phyloP scores from a whole-genome alignment of 208 protist species.

The Crithidia sp. region DNA sequence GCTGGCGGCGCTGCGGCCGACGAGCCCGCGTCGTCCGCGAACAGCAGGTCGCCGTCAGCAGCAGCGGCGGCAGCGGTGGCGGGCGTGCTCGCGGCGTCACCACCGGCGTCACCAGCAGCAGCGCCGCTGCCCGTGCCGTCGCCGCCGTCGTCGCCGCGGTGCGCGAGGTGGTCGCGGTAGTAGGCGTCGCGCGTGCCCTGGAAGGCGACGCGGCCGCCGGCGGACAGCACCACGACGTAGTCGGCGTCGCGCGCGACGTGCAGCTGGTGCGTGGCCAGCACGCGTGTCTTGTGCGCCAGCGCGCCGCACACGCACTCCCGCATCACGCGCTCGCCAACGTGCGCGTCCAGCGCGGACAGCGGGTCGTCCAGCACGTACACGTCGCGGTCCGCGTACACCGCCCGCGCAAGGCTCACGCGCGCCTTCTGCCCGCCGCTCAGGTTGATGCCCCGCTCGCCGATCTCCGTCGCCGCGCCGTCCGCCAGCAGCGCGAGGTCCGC shows the following conservation, averaged over 20 bases:
- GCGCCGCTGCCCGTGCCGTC: background rate
- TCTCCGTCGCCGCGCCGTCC: slow-evolving; percentile 76
- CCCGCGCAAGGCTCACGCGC: slow-evolving; percentile 74
- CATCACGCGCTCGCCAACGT: slow-evolving; percentile 70
- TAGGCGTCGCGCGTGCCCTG: slow-evolving; percentile 23
- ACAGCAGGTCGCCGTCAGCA: background rate
- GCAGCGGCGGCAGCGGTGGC: background rate
- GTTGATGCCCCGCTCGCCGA: slow-evolving; percentile 75
- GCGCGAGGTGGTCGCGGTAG: slow-evolving; percentile 18
- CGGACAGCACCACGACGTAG: slow-evolving; percentile 75
- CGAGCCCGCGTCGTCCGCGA: background rate
- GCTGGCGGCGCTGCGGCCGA: background rate
- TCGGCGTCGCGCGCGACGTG: slow-evolving; percentile 80
- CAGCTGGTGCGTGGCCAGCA: slow-evolving; percentile 94
- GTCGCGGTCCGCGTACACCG: slow-evolving; percentile 77
- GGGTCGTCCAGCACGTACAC: slow-evolving; percentile 90
- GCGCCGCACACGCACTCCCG: slow-evolving; percentile 47
- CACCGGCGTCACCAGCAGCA: background rate
- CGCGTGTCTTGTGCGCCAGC: slow-evolving; percentile 78
- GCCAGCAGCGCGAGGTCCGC: slow-evolving; percentile 86
- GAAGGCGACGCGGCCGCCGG: slow-evolving; percentile 54
- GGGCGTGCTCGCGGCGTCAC: background rate
- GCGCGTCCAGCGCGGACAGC: slow-evolving; percentile 64
- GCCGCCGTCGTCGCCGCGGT: too few relatives aligned
- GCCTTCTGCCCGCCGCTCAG: slow-evolving; percentile 6